Conservation (phyloP, 2,329 filamentous ascomycete genomes). For the Raffaelea ambrosiae region DNA sequence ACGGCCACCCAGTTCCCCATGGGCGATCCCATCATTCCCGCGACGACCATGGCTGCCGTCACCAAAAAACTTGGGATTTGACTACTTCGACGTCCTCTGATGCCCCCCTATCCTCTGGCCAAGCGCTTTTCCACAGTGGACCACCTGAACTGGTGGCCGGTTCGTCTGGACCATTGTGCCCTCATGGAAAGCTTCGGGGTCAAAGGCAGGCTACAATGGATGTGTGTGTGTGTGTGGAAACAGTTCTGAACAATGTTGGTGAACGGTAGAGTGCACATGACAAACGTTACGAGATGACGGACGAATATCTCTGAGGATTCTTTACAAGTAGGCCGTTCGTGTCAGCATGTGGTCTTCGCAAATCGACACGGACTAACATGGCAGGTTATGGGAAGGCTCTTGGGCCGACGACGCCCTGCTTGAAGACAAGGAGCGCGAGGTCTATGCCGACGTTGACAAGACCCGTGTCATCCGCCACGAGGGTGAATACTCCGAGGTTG, state of each 20-base stretch:
- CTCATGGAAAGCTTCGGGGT: slow-evolving; percentile 9
- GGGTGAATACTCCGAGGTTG: background rate
- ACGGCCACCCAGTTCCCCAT: slow-evolving; percentile 57
- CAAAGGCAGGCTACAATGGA: no score
- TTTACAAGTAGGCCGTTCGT: slow-evolving; percentile 6
- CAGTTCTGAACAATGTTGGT: no score
- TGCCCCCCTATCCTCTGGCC: slow-evolving; percentile 5
- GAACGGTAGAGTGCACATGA: slow-evolving; percentile 11
- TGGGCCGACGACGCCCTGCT: slow-evolving; percentile 6
- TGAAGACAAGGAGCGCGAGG: background rate
- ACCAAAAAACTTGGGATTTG: slow-evolving; percentile 10
- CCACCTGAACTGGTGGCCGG: slow-evolving; percentile 9
- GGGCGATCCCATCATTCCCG: slow-evolving; percentile 39
- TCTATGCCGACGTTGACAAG: background rate
- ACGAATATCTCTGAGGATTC: slow-evolving; percentile 13
- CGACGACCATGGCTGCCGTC: slow-evolving; percentile 10
- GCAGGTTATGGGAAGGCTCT: slow-evolving; percentile 7
- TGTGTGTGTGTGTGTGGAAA: no score
- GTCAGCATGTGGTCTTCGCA: no score
- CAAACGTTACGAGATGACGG: slow-evolving; percentile 12
- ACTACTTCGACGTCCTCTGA: slow-evolving; percentile 6
- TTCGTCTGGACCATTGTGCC: slow-evolving; percentile 15
- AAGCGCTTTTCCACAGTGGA: slow-evolving; percentile 10
- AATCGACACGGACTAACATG: background rate
- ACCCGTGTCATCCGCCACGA: background rate